Evolutionary conservation across 208 protist genomes (phyloP), one percentile per base, ranked within the genome.

Genomic region (Acanthamoeba lenticulata): DNA sequence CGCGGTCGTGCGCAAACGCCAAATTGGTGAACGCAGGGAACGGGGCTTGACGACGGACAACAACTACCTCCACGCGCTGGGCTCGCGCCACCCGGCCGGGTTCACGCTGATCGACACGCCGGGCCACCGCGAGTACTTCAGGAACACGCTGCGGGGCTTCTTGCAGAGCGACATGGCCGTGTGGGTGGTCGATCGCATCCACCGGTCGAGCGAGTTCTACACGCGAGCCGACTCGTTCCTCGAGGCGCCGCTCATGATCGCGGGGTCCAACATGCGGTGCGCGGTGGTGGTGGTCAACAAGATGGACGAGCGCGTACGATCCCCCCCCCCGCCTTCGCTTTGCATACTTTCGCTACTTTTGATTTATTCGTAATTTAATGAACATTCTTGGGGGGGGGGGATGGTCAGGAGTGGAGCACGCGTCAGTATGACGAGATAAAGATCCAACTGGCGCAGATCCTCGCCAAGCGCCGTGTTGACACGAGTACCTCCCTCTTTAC

Each of bases 131-230:
- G 42, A 52, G 38, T 83, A 34, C 72, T 49, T 83, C 72, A 45
- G 29, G 42, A 83, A 83, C 72, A 83, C 72, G 24, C 34, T 83
- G 24, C 72, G 72, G 9, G 72, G 72, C 17, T 83, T 83, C 72
- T 3, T 49, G 36, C 72, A 83, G 72, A 83, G 72, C 42, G 72
- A 83, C 42, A 83, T 83, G 40, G 72, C 72, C 4, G 27, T 83
- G 21, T 83, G 72, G 72, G 72, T 83, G 21, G 42, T 83, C 38
- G 72, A 83, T n/a, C 13, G 9, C 15, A n/a, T 49, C 5, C 72
- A 21, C 11, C 4, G 7, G 19, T 15, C 36, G 72, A 1, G 40
- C 27, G 72, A n/a, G 13, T 4, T n/a, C 0, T 83, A 83, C 27
- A 9, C 11, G 15, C 40, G 72, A 17, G 6, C 40, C 27, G 9